These are phyloP conservation scores for Kodamaea laetipori DNA, from an alignment of 805 yeast species.

Conservation along the genomic window DNA sequence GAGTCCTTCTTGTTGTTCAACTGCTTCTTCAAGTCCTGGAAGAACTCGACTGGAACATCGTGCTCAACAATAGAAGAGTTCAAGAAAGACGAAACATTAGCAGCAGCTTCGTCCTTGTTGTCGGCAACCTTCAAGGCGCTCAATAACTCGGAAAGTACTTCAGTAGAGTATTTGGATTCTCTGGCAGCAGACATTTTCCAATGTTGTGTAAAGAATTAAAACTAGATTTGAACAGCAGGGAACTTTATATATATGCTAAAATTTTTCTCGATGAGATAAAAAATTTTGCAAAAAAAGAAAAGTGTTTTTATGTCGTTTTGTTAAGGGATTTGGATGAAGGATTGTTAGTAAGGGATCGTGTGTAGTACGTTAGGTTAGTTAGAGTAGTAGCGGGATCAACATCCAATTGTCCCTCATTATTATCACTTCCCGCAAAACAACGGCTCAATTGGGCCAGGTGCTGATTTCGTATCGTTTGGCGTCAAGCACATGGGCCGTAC, in stretches of 20 bases:
- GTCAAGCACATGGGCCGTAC: too few species aligned
- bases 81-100: conserved; percentile 88
- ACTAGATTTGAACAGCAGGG: conserved; percentile 14
- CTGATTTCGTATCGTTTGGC: too few species aligned
- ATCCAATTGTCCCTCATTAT: too few species aligned
- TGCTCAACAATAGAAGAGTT: conserved; percentile 98
- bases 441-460: too few species aligned
- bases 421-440: too few species aligned
- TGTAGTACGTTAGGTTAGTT: too few species aligned
- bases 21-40: conserved; percentile 72
- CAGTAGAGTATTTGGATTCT: conserved; percentile 63
- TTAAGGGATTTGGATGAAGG: too few species aligned
- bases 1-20: conserved; percentile 78
- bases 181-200: conserved; percentile 54
- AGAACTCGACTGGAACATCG: conserved; percentile 92
- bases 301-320: too few species aligned
- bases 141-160: conserved; percentile 92
- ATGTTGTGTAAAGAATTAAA: conserved; percentile 25
- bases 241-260: conserved; percentile 13
- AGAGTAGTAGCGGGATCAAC: too few species aligned
- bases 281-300: conserved; percentile 3
- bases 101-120: conserved; percentile 80
- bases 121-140: conserved; percentile 92
- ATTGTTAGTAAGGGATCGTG: too few species aligned
- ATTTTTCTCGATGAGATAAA: conserved; percentile 14